Percentiles rank a stretch among this genome's conserved stretches.
Evolutionary conservation across 371 early-diverging fungal species (phyloP).

Genomic region (Synchytrium microbalum): DNA sequence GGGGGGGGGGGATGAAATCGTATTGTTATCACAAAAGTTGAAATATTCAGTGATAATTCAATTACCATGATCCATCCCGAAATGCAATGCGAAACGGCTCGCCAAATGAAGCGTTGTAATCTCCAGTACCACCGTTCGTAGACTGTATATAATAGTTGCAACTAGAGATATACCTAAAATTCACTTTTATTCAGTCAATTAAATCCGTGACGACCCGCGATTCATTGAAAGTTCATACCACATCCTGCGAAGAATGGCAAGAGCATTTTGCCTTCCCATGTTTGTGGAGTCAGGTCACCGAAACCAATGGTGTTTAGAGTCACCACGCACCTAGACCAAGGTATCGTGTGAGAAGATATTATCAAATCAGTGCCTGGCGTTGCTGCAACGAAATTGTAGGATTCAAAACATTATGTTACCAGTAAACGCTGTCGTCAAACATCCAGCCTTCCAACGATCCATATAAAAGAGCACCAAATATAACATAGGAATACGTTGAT

Average conservation of each 20-base stretch:
- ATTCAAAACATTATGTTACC: not conserved
- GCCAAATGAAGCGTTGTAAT: slow-evolving; percentile 33
- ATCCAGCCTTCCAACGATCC: slow-evolving; percentile 34
- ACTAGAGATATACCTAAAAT: slow-evolving; percentile 21
- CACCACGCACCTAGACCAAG: slow-evolving; percentile 18
- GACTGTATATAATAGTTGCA: slow-evolving; percentile 32
- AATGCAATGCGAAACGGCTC: slow-evolving; percentile 16
- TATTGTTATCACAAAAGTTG: not conserved
- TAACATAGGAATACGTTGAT: slow-evolving; percentile 21
- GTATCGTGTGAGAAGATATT: slow-evolving; percentile 15
- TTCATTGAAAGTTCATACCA: too few relatives aligned
- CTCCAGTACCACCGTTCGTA: slow-evolving; percentile 37
- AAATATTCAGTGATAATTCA: not conserved
- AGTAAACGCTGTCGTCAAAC: slow-evolving; percentile 26
- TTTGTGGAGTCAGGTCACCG: slow-evolving; percentile 34
- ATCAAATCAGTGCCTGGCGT: slow-evolving; percentile 6
- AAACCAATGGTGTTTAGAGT: slow-evolving; percentile 40
- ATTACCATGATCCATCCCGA: slow-evolving; percentile 13
- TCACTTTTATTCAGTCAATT: not conserved
- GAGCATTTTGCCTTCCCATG: slow-evolving; percentile 20
- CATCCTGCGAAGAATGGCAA: slow-evolving; percentile 22
- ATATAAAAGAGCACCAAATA: slow-evolving; percentile 21
- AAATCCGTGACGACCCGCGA: not conserved
- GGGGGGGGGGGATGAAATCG: too few relatives aligned
- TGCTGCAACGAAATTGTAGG: slow-evolving; percentile 4